phyloP scores from a whole-genome alignment of 140 eudicot species.

The Erigeron philadelphicus region DNA sequence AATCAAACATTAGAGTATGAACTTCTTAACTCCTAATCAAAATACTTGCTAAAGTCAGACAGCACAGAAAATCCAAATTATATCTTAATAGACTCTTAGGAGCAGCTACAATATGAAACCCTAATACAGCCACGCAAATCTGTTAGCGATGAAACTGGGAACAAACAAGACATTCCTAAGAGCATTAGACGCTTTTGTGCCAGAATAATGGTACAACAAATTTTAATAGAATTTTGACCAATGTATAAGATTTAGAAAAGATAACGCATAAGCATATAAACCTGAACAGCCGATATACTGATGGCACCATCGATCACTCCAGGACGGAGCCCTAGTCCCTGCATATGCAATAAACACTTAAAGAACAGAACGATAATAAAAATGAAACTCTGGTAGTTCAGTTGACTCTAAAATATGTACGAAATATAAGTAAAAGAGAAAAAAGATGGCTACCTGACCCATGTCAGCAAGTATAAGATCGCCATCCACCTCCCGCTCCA shows the following conservation, averaged over 20 bases:
- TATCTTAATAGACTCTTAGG: background rate
- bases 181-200: background rate
- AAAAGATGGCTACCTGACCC: conserved; percentile 66
- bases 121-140: background rate
- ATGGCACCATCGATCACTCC: conserved; percentile 96
- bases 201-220: background rate
- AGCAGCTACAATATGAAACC: background rate
- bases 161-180: background rate
- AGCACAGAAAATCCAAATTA: background rate
- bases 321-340: conserved; percentile 87
- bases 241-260: background rate
- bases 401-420: background rate
- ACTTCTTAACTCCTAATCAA: background rate
- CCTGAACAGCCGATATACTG: conserved; percentile 99
- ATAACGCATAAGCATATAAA: conserved; percentile 27
- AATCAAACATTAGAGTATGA: conserved; percentile 16
- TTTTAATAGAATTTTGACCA: background rate
- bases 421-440: conserved; percentile 3
- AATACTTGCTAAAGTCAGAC: background rate
- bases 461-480: conserved; percentile 89
- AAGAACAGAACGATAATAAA: background rate
- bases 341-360: conserved; percentile 21
- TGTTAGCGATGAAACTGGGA: background rate
- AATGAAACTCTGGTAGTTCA: background rate
- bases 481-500: conserved; percentile 89